These are phyloP conservation scores for Trametes versicolor DNA, from an alignment of 1,284 basidiomycete species.

Conservation along the genomic window DNA sequence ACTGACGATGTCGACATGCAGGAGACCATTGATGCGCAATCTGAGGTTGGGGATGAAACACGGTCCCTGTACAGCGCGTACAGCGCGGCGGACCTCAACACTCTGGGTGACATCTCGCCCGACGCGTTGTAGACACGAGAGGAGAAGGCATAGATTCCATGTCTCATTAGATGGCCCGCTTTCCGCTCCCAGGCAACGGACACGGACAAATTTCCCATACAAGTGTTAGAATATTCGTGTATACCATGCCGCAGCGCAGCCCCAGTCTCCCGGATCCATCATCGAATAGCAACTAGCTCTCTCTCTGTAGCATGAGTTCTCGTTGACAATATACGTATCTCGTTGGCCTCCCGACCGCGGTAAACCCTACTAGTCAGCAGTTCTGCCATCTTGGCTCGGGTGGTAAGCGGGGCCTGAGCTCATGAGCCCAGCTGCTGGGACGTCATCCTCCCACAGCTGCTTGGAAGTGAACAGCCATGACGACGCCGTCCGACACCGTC, in stretches of 20 bases:
- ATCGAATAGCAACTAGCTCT: background rate
- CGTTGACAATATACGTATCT: constrained; percentile 3
- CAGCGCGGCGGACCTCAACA: constrained; percentile 67
- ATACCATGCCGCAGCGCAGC: background rate
- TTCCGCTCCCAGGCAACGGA: background rate
- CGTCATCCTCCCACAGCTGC: background rate
- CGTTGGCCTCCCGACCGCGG: background rate
- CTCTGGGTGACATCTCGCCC: constrained; percentile 80
- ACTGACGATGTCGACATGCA: constrained; percentile 42
- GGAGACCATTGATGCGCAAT: constrained; percentile 78
- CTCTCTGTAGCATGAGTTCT: constrained; percentile 7
- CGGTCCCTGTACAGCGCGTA: constrained; percentile 69
- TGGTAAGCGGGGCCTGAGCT: background rate
- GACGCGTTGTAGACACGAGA: constrained; percentile 55
- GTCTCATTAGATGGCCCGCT: background rate
- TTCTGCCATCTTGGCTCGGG: background rate
- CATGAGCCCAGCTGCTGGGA: background rate
- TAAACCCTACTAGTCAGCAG: background rate
- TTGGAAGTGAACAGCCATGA: constrained; percentile 10
- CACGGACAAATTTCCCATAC: constrained; percentile 9
- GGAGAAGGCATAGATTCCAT: background rate
- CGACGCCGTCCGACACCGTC: constrained; percentile 11
- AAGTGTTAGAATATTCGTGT: constrained; percentile 7
- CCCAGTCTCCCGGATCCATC: background rate
- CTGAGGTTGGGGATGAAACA: constrained; percentile 75